phyloP scores from a whole-genome alignment of 352 stramenopile species.

The Phytophthora hibernalis region DNA sequence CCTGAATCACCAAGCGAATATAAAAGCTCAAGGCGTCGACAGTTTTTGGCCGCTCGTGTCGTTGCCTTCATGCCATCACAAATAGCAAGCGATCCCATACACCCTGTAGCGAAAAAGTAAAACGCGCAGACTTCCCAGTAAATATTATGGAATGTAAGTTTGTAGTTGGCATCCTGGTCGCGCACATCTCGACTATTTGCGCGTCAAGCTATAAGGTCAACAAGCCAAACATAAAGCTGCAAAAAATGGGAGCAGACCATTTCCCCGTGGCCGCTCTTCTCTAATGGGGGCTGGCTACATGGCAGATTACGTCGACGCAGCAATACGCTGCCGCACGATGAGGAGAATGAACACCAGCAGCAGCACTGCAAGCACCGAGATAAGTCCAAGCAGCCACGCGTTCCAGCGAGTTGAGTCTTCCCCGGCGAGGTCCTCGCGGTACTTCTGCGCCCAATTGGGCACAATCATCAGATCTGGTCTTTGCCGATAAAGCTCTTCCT shows the following conservation, averaged over 20 bases:
- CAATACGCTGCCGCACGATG: constrained; percentile 63
- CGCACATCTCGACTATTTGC: constrained; percentile 14
- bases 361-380: constrained; percentile 69
- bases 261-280: constrained; percentile 36
- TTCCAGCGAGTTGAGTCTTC: constrained; percentile 76
- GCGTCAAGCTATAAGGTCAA: constrained; percentile 30
- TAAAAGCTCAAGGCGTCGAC: too few species aligned
- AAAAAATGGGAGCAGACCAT: constrained; percentile 43
- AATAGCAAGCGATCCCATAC: too few species aligned
- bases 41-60: too few species aligned
- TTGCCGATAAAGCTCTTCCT: constrained; percentile 85
- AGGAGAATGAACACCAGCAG: constrained; percentile 84
- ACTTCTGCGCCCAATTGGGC: constrained; percentile 90
- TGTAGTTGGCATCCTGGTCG: constrained; percentile 32
- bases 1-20: too few species aligned
- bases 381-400: constrained; percentile 80
- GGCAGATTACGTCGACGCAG: constrained; percentile 19
- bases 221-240: constrained; percentile 40
- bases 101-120: constrained; percentile 32
- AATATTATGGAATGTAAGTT: constrained; percentile 49
- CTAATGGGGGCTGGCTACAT: constrained; percentile 23
- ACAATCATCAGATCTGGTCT: constrained; percentile 89
- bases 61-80: too few species aligned
- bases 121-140: constrained; percentile 42
- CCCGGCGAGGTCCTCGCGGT: constrained; percentile 82